A percentile compares a stretch with the other conserved stretches of the same genome.
These are phyloP conservation scores for Forsythia suspensa DNA, from an alignment of 257 asterid genomes.

Conservation along the genomic window DNA sequence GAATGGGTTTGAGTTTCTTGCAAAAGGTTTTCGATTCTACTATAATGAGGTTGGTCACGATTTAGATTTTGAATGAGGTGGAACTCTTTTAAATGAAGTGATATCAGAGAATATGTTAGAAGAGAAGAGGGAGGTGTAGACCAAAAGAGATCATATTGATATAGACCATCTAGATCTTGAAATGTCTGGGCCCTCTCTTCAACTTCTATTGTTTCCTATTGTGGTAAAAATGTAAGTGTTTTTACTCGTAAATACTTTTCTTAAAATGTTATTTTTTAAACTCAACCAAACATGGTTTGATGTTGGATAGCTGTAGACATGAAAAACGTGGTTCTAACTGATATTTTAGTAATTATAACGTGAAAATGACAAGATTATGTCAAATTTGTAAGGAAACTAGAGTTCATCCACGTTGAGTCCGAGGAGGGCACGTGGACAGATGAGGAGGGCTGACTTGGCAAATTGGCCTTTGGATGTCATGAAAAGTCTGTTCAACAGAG, in stretches of 20 bases:
- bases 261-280: too few species aligned
- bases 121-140: too few species aligned
- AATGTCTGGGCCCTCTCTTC: conserved; percentile 3
- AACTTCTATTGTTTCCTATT: neutral
- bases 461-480: conserved; percentile 26
- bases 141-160: neutral
- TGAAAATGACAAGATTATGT: neutral
- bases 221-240: neutral
- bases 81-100: too few species aligned
- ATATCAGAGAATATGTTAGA: too few species aligned
- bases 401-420: neutral
- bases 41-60: too few species aligned
- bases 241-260: too few species aligned
- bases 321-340: too few species aligned
- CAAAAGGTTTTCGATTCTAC: too few species aligned
- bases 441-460: neutral
- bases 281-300: too few species aligned
- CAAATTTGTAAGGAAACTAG: neutral
- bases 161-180: neutral
- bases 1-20: too few species aligned
- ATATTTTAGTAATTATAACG: neutral
- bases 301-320: too few species aligned
- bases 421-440: neutral
- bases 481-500: conserved; percentile 19
- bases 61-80: too few species aligned